Percentiles rank a stretch among this genome's conserved stretches.
Conservation (phyloP, 768 basidiomycete genomes). For the Leccinellum rugosiceps region DNA sequence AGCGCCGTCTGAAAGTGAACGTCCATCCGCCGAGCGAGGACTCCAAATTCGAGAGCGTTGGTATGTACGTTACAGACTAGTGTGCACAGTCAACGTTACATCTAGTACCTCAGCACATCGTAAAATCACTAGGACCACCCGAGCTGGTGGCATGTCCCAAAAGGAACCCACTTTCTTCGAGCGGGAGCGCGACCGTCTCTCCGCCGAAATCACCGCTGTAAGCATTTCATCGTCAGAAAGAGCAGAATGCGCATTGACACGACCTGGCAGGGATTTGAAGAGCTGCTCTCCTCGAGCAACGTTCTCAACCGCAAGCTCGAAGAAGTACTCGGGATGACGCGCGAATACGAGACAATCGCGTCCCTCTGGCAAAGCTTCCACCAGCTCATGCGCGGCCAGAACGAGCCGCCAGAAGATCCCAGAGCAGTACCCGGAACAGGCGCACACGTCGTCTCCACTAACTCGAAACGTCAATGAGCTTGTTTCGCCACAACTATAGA, state of each 20-base stretch:
- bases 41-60: neutral
- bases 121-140: neutral
- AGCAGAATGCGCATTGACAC: neutral
- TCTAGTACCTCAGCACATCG: neutral
- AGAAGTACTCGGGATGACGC: constrained; percentile 89
- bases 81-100: neutral
- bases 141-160: constrained; percentile 24
- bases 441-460: constrained; percentile 51
- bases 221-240: constrained; percentile 14
- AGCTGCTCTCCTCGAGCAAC: constrained; percentile 80
- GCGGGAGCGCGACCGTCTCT: constrained; percentile 70
- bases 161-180: constrained; percentile 66
- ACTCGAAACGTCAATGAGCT: constrained; percentile 24
- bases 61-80: neutral
- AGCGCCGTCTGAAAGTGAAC: neutral
- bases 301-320: constrained; percentile 87
- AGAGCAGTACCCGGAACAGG: constrained; percentile 64
- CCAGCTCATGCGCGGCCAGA: constrained; percentile 62
- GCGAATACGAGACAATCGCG: constrained; percentile 88
- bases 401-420: constrained; percentile 30
- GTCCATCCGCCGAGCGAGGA: neutral
- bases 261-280: constrained; percentile 72
- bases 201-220: constrained; percentile 72
- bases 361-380: constrained; percentile 81
- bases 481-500: constrained; percentile 2